phyloP scores from a whole-genome alignment of 2,329 filamentous ascomycete genomes.

The Ophiosphaerella herpotricha region DNA sequence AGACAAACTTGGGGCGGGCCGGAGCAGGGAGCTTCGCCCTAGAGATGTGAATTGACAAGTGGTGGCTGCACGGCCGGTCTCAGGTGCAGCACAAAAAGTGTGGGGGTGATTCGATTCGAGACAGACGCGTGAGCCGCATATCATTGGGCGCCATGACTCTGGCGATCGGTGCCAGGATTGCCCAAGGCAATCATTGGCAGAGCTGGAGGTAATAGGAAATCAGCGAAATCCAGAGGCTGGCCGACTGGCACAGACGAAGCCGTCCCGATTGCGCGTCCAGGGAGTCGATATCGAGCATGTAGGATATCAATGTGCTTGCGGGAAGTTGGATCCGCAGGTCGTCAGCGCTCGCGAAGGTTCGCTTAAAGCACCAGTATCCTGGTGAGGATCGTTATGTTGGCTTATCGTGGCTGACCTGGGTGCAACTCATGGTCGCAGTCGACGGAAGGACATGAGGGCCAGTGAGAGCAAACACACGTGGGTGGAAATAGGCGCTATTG shows the following conservation, averaged over 20 bases:
- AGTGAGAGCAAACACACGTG: conserved; percentile 17
- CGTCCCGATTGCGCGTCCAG: background rate
- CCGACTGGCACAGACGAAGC: background rate
- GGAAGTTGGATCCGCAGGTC: conserved; percentile 1
- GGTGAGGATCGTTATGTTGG: conserved; percentile 27
- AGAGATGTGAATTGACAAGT: conserved; percentile 33
- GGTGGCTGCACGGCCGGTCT: conserved; percentile 37
- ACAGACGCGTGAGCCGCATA: conserved; percentile 30
- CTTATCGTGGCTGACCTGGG: conserved; percentile 19
- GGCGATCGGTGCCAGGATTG: conserved; percentile 9
- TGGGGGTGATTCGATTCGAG: conserved; percentile 33
- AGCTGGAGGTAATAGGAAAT: background rate
- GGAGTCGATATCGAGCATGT: background rate
- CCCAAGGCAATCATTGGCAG: conserved; percentile 11
- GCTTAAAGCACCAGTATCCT: conserved; percentile 21
- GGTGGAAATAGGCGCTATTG: conserved; percentile 17
- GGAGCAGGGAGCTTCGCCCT: conserved; percentile 28
- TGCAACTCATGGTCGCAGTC: conserved; percentile 18
- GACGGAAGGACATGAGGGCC: background rate
- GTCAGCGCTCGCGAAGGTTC: conserved; percentile 13
- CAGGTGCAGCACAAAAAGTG: conserved; percentile 31
- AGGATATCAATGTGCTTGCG: background rate
- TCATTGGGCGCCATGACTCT: conserved; percentile 26
- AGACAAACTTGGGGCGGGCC: conserved; percentile 26
- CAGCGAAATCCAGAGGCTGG: background rate